These are phyloP conservation scores for Alisma plantagoaquatica DNA, from an alignment of 106 monocot species.

Conservation along the genomic window DNA sequence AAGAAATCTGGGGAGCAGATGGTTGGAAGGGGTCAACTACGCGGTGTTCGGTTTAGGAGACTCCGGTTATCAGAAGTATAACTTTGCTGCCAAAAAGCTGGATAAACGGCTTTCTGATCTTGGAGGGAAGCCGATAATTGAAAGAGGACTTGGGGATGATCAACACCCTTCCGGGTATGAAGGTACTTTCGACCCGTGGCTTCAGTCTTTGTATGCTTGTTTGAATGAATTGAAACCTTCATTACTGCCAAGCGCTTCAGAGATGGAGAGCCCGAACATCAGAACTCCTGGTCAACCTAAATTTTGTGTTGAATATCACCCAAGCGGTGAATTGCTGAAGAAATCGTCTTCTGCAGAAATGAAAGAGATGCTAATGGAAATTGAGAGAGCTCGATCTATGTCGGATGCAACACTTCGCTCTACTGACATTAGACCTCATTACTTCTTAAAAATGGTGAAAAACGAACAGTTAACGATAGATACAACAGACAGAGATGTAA, in stretches of 20 bases:
- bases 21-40: slow-evolving; percentile 61
- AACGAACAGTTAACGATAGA: no score
- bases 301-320: slow-evolving; percentile 48
- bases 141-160: slow-evolving; percentile 89
- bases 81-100: slow-evolving; percentile 87
- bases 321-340: slow-evolving; percentile 7
- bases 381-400: slow-evolving; percentile 54
- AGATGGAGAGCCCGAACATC: slow-evolving; percentile 34
- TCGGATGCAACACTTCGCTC: slow-evolving; percentile 30
- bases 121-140: slow-evolving; percentile 63
- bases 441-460: slow-evolving; percentile 70
- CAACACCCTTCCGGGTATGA: slow-evolving; percentile 95
- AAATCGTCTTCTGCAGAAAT: slow-evolving; percentile 25
- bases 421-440: slow-evolving; percentile 38
- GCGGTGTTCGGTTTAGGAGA: slow-evolving; percentile 96
- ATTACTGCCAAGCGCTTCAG: slow-evolving; percentile 52
- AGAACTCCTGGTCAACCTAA: slow-evolving; percentile 48
- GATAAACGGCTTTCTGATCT: slow-evolving; percentile 75
- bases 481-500: slow-evolving; percentile 68
- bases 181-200: slow-evolving; percentile 70
- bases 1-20: slow-evolving; percentile 41
- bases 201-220: slow-evolving; percentile 64
- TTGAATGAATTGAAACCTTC: slow-evolving; percentile 39
- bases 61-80: slow-evolving; percentile 92
- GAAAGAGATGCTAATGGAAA: slow-evolving; percentile 19